Evolutionary conservation across 306 rosid species (phyloP).

Genomic region (Mimosa bimucronata): DNA sequence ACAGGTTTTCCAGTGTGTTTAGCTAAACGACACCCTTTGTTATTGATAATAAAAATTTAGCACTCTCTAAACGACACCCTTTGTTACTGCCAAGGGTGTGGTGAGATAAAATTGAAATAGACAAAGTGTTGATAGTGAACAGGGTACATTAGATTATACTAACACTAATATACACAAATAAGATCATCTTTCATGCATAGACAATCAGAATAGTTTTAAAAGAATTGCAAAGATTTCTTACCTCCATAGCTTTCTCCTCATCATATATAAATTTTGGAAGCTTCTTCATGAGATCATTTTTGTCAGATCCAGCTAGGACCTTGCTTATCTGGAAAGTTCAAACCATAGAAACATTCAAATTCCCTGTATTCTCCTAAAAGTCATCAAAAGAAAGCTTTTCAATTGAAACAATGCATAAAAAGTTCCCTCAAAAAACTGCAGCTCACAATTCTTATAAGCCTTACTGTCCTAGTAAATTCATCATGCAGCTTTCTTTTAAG

Average conservation of each 20-base stretch:
- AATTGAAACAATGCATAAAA: slow-evolving; percentile 2
- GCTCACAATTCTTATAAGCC: background rate
- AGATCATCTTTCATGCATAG: background rate
- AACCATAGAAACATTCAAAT: background rate
- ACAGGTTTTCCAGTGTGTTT: background rate
- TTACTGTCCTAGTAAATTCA: slow-evolving; percentile 1
- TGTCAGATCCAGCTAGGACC: background rate
- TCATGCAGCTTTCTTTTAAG: background rate
- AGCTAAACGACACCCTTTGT: background rate
- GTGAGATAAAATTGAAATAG: background rate
- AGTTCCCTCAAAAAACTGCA: background rate
- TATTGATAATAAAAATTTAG: background rate
- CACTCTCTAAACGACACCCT: background rate
- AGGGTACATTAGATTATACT: background rate
- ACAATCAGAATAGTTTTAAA: background rate
- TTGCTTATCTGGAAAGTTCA: slow-evolving; percentile 1
- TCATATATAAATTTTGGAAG: slow-evolving; percentile 12
- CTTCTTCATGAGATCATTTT: slow-evolving; percentile 9
- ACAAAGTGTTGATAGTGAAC: background rate
- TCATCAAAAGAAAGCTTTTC: slow-evolving; percentile 9
- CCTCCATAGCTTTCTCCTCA: background rate
- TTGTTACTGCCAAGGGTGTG: background rate
- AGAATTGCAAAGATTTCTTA: background rate
- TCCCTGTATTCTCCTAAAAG: background rate
- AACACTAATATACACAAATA: background rate